Base-by-base conservation (phyloP, 1,139 yeast species). In the Sugiyamaella japonica region DNA sequence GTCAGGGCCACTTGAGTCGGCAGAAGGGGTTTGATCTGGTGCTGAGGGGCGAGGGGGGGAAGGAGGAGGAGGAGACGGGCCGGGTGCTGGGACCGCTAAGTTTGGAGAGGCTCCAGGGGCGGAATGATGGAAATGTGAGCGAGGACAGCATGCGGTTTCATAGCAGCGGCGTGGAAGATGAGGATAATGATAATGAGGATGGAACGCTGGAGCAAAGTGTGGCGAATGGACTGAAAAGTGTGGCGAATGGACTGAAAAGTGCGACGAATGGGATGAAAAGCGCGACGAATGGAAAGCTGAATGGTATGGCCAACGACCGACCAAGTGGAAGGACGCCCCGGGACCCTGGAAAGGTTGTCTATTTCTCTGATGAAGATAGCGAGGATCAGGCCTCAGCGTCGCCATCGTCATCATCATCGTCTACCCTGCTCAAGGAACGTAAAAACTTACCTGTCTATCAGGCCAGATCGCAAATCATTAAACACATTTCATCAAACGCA, bases 381-480 rank as follows among this genome's bases (percentile, higher is more conserved):
- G 68, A 59, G 20, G 60, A 60, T 25, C 17, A 13, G 12, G 41
- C 48, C 42, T 16, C 28, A 12, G 25, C 42, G 7, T 13, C 20
- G 16, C 37, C 50, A 2, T 12, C 34, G 7, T n/a, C 36, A 41
- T 34, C 39, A 20, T 32, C 49, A 13, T 48, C 44, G 47, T 34
- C 17, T 13, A 55, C 32, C 25, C 74, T 89, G 13, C 70, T 82
- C 5, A 72, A 75, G 46, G 70, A 53, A 7, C 78, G 55, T 7
- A 25, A 29, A 23, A 9, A 79, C 0, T 75, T 91, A 37, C 97
- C 97, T 0, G 87, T 91, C 37, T 89, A 78, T 68, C 84, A 81
- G 60, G 90, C 89, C 60, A 81, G 82, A 63, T 82, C 80, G 46
- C 80, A 81, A 54, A 80, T 93, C 25, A 66, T 86, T 57, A 73